Base-by-base conservation (phyloP, 345 rosid species). In the Acer saccharum region DNA sequence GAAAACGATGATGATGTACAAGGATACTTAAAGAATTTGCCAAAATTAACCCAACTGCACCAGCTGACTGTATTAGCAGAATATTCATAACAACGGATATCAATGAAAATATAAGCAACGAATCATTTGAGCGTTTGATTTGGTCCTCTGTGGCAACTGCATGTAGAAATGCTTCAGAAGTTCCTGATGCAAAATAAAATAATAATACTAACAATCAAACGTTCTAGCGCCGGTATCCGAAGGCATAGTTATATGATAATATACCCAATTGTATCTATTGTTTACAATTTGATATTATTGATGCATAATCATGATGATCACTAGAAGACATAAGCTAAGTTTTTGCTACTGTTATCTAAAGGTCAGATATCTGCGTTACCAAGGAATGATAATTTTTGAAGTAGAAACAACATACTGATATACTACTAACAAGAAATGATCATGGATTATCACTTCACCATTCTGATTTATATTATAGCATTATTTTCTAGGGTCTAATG, bases 1-100 rank as follows among this genome's bases (percentile, higher is more conserved):
- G 35, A 2, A 41, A 66, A 62, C 12, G 5, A 27, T 3, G 3
- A 68, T 57, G 39, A 62, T 32, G 23, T 25, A 16, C 79, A 79
- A 88, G 95, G 97, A 97, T 94, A 94, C 98, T 97, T 77, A 87
- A 80, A 65, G 90, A 87, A 82, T 97, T 96, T 48, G 99, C 98
- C 72, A 94, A 68, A 77, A 96, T 92, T 85, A 94, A 90, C 81
- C 99, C 98, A 69, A 89, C 83, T 65, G 97, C 95, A 75, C 99
- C 98, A 2, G 88, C 90, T 78, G 92, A 89, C 65, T 76, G 83
- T 75, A 96, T 91, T 69, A 96, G 78, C 71, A 89, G 65, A 82
- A 92, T 83, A 84, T 94, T 94, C 65, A 88, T 76, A 20, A 81
- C 68, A 7, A 96, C 75, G 82, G 89, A 90, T 43, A 91, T 79